These are phyloP conservation scores for Alternaria solani DNA, from an alignment of 2,329 filamentous ascomycete species.

Conservation along the genomic window DNA sequence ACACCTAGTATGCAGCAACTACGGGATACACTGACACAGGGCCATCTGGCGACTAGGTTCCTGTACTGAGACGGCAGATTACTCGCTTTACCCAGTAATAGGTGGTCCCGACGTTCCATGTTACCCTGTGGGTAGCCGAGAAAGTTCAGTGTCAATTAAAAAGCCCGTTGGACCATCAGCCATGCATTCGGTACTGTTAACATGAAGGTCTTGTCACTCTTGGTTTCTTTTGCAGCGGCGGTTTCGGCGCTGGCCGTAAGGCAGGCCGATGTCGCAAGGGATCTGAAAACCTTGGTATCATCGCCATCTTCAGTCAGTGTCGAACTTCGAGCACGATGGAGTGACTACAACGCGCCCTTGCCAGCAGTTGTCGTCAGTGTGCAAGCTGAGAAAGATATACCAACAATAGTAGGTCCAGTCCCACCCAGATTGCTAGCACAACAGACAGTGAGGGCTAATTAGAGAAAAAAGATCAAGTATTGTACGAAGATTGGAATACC, in stretches of 20 bases:
- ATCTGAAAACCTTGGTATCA: constrained; percentile 23
- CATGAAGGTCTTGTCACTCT: constrained; percentile 24
- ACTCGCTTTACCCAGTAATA: neutral
- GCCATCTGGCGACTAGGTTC: neutral
- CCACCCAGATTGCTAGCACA: neutral
- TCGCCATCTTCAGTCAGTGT: constrained; percentile 21
- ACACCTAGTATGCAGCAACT: constrained; percentile 1
- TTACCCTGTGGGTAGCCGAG: constrained; percentile 1
- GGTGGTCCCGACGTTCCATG: neutral
- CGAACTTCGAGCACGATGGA: constrained; percentile 33
- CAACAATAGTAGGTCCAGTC: constrained; percentile 23
- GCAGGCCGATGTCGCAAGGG: constrained; percentile 19
- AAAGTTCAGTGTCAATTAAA: constrained; percentile 10
- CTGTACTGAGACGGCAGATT: neutral
- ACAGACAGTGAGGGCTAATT: neutral
- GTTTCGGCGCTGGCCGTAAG: constrained; percentile 22
- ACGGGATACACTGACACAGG: neutral
- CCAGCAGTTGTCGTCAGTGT: constrained; percentile 33
- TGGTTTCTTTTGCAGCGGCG: constrained; percentile 18
- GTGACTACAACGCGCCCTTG: constrained; percentile 26
- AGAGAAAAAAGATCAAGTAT: constrained; percentile 31
- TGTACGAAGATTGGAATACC: constrained; percentile 27
- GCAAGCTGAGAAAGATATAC: constrained; percentile 31
- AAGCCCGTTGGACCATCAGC: constrained; percentile 3
- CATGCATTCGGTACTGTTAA: constrained; percentile 10